Conservation (phyloP, 371 early-diverging fungal species). For the Rhizopus sp. region DNA sequence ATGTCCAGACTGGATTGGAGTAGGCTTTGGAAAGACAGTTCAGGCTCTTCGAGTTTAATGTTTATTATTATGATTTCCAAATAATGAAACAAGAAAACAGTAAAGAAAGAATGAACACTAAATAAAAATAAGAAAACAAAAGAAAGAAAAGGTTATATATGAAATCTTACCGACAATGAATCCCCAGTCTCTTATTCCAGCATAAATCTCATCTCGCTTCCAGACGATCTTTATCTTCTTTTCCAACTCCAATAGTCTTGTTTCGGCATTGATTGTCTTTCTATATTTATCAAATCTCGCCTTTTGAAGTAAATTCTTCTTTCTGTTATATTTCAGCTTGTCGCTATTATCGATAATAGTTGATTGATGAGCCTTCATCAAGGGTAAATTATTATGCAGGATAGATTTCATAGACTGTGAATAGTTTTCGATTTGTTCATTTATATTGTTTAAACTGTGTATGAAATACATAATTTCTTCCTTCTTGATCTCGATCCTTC, state of each 20-base stretch:
- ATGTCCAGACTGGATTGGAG: constrained; percentile 76
- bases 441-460: constrained; percentile 1
- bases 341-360: constrained; percentile 6
- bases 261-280: constrained; percentile 20
- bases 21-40: constrained; percentile 68
- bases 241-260: constrained; percentile 15
- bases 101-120: constrained; percentile 8
- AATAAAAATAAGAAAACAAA: not conserved
- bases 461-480: constrained; percentile 15
- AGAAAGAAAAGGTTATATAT: not conserved
- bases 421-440: constrained; percentile 9
- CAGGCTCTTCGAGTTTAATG: constrained; percentile 58
- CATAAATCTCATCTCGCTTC: constrained; percentile 23
- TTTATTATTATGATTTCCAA: constrained; percentile 7
- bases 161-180: constrained; percentile 13
- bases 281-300: constrained; percentile 14
- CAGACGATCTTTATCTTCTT: constrained; percentile 18
- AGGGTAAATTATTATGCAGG: constrained; percentile 3
- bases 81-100: not conserved
- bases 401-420: not conserved
- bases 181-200: constrained; percentile 21
- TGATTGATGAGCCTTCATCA: constrained; percentile 10
- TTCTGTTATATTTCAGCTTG: constrained; percentile 11
- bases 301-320: constrained; percentile 8
- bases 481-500: constrained; percentile 6